Evolutionary conservation across 192 early-diverging fungal genomes (phyloP), one percentile per base, ranked within the genome.

Genomic region (Pilaira anomala): DNA sequence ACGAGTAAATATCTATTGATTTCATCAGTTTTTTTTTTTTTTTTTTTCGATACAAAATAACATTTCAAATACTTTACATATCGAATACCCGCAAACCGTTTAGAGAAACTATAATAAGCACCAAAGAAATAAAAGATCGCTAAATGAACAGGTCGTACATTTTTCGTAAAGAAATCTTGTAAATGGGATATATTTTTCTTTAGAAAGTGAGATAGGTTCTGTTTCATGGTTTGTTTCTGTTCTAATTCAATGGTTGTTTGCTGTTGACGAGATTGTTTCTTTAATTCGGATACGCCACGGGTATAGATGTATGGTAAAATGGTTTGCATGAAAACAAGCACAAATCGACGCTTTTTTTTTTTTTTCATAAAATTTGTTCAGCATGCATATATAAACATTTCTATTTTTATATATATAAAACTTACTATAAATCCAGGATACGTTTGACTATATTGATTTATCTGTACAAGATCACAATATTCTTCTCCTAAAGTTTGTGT

Each of bases 401-500:
- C n/a, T 28, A 5, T 28, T 36, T 7, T 9, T 12, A 4, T 3
- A 19, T 33, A 29, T 12, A 25, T 51, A 26, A 26, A 51, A 66
- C 66, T 68, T 76, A 80, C 76, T 48, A 74, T 44, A 13, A 72
- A 18, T 36, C 79, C 67, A 21, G 90, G 89, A 33, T 76, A 84
- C n/a, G 80, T 77, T 2, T 69, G 62, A 16, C 68, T 60, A 1
- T 63, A 69, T 14, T 74, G 69, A 21, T 72, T 77, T 48, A 86
- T 76, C 55, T 88, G 93, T 64, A 93, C 65, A 52, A 97, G 91
- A 61, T 92, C 93, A 62, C 93, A 95, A 72, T 96, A 97, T 68
- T 98, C 96, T 71, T 98, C 94, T 45, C 96, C 96, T 36, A 98
- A 71, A 0, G 96, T 97, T 63, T 91, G 93, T 16, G 83, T 85